Conservation (phyloP, 345 rosid species). For the Hevea brasiliensis region DNA sequence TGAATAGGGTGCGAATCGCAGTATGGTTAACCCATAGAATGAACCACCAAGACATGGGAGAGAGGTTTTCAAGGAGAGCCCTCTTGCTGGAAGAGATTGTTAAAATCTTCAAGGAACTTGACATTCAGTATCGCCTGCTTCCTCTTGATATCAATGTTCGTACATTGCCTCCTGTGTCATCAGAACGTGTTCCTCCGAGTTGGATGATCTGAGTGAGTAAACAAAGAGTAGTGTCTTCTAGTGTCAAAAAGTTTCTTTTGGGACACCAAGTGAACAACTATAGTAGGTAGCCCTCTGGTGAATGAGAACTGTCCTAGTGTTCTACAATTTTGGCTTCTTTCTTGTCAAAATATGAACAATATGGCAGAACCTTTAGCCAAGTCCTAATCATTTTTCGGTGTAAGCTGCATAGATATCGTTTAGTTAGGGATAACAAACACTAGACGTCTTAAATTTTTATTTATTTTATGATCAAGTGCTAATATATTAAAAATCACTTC, state of each 20-base stretch:
- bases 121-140: slow-evolving; percentile 31
- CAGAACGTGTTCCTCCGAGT: slow-evolving; percentile 24
- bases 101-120: slow-evolving; percentile 29
- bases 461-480: too few species aligned
- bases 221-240: neutral
- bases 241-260: too few species aligned
- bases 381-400: too few species aligned
- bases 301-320: neutral
- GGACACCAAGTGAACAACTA: neutral
- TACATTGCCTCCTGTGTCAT: slow-evolving; percentile 17
- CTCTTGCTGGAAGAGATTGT: slow-evolving; percentile 36
- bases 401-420: too few species aligned
- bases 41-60: slow-evolving; percentile 43
- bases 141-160: slow-evolving; percentile 38
- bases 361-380: too few species aligned
- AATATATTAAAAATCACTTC: too few species aligned
- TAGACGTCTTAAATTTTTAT: too few species aligned
- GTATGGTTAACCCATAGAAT: slow-evolving; percentile 29
- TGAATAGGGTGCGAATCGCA: slow-evolving; percentile 24
- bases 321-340: too few species aligned
- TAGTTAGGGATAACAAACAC: too few species aligned
- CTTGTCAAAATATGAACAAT: too few species aligned
- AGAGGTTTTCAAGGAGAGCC: slow-evolving; percentile 28
- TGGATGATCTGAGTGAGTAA: slow-evolving; percentile 11
- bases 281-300: neutral